Percentiles rank a stretch among this genome's conserved stretches.
These are phyloP conservation scores for Daedaleopsis nitida DNA, from an alignment of 768 basidiomycete genomes.

Conservation along the genomic window DNA sequence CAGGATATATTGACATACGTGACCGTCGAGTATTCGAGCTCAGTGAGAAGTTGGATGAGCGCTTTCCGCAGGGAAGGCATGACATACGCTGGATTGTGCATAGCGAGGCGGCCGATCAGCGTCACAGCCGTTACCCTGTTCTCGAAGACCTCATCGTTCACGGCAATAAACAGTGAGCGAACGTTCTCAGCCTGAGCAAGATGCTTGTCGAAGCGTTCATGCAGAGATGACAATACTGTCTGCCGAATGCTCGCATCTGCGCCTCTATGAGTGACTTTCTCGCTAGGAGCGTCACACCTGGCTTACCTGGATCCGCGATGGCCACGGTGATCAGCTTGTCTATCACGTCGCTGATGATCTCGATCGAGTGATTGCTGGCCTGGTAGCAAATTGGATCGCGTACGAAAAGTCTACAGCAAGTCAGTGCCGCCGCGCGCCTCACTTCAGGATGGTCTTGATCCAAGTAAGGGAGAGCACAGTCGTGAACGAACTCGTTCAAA, in stretches of 20 bases:
- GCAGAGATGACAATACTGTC: conserved; percentile 82
- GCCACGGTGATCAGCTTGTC: conserved; percentile 95
- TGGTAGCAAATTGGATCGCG: conserved; percentile 96
- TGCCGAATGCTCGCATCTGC: conserved; percentile 82
- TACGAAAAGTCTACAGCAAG: conserved; percentile 90
- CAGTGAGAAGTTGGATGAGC: conserved; percentile 93
- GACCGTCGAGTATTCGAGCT: conserved; percentile 93
- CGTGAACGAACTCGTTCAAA: conserved; percentile 94
- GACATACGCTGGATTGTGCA: conserved; percentile 97
- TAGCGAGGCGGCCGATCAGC: conserved; percentile 90
- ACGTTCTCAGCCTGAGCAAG: conserved; percentile 98
- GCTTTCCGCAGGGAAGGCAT: conserved; percentile 97
- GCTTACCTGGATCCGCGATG: conserved; percentile 90
- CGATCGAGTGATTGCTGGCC: conserved; percentile 93
- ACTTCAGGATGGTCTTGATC: conserved; percentile 92
- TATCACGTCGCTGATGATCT: conserved; percentile 96
- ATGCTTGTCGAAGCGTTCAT: conserved; percentile 95
- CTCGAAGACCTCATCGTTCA: conserved; percentile 95
- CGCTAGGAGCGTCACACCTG: neutral
- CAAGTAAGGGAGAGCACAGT: conserved; percentile 87
- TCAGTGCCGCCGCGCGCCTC: conserved; percentile 84
- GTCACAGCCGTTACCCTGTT: conserved; percentile 90
- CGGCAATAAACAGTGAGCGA: conserved; percentile 93
- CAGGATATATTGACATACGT: conserved; percentile 51
- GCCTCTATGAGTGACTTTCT: neutral